A percentile compares a stretch with the other conserved stretches of the same genome.
These are phyloP conservation scores for Dispira simplex DNA, from an alignment of 192 early-diverging fungal species.

Conservation along the genomic window DNA sequence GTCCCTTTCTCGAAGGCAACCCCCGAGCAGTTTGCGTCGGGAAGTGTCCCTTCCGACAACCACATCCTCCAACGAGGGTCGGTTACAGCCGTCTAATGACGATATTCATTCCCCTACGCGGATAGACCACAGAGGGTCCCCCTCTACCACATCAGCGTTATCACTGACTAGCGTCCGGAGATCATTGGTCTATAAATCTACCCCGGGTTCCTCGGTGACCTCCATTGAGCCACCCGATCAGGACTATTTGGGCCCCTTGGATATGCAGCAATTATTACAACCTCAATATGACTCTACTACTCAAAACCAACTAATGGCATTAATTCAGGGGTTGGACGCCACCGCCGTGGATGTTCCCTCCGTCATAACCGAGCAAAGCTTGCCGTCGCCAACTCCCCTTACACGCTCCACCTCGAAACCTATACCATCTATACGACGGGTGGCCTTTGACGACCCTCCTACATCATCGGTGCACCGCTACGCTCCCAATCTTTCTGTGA, in stretches of 20 bases:
- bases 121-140: no score
- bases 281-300: neutral
- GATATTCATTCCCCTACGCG: no score
- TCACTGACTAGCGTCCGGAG: no score
- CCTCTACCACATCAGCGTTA: no score
- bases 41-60: no score
- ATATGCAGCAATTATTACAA: neutral
- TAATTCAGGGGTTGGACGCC: slow-evolving; percentile 1
- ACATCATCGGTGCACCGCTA: slow-evolving; percentile 5
- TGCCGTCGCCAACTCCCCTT: neutral
- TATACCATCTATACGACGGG: neutral
- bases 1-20: no score
- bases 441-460: neutral
- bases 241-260: neutral
- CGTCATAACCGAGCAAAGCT: neutral
- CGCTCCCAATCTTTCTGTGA: neutral
- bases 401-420: neutral
- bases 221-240: neutral
- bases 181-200: no score
- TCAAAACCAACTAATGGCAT: neutral
- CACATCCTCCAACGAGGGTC: no score
- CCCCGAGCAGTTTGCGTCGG: no score
- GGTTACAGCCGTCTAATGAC: no score
- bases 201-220: neutral
- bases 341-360: neutral